A percentile compares a stretch with the other conserved stretches of the same genome.
Conservation (phyloP, 805 yeast genomes). For the Blastobotrys chiropterorum region DNA sequence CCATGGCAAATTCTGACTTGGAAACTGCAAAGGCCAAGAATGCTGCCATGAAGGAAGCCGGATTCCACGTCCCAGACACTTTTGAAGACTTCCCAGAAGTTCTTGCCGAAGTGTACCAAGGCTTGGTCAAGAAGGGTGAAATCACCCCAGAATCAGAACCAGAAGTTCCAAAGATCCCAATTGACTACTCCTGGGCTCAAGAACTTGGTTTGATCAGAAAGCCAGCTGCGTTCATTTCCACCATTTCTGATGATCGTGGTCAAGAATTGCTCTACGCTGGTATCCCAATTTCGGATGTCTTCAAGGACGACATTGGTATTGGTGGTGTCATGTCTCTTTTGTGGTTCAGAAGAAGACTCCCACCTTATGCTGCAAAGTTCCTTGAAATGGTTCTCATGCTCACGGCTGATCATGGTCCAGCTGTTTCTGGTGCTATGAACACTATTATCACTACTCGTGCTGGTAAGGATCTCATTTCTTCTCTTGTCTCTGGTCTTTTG, state of each 20-base stretch:
- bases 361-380: conserved; percentile 39
- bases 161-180: conserved; percentile 42
- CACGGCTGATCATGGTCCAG: conserved; percentile 45
- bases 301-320: conserved; percentile 42
- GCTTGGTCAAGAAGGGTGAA: conserved; percentile 41
- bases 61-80: conserved; percentile 84
- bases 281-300: conserved; percentile 41
- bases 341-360: conserved; percentile 42
- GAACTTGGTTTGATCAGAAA: conserved; percentile 42
- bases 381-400: conserved; percentile 45
- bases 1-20: conserved; percentile 62
- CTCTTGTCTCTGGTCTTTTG: conserved; percentile 39
- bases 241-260: conserved; percentile 44
- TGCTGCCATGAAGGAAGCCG: conserved; percentile 82
- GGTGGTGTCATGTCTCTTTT: conserved; percentile 43
- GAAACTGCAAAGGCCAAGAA: conserved; percentile 65
- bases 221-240: conserved; percentile 43
- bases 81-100: conserved; percentile 42
- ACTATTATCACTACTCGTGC: conserved; percentile 44
- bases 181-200: conserved; percentile 44
- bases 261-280: conserved; percentile 43
- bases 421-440: conserved; percentile 44
- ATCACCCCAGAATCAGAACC: conserved; percentile 38
- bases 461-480: conserved; percentile 42
- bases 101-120: conserved; percentile 63